Evolutionary conservation across 768 basidiomycete genomes (phyloP).

Genomic region (Panus rudis): DNA sequence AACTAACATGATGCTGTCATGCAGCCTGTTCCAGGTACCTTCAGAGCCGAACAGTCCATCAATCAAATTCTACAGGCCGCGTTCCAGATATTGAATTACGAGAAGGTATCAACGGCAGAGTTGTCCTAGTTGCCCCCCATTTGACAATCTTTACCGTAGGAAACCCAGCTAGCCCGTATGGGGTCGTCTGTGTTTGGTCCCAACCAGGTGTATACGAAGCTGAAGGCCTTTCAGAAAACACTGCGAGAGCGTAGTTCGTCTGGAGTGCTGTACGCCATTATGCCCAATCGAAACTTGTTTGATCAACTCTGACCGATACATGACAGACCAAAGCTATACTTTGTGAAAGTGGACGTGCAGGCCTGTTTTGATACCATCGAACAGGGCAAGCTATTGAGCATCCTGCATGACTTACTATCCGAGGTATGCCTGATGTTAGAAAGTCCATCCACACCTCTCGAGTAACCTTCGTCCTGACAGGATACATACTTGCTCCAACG

Average conservation of each 20-base stretch:
- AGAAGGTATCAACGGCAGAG: conserved; percentile 64
- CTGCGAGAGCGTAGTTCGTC: conserved; percentile 27
- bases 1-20: neutral
- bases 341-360: conserved; percentile 94
- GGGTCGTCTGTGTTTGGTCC: conserved; percentile 81
- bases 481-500: conserved; percentile 66
- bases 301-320: neutral
- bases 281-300: conserved; percentile 51
- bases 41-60: conserved; percentile 54
- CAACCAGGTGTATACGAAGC: conserved; percentile 70
- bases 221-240: conserved; percentile 63
- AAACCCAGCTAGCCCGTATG: conserved; percentile 50
- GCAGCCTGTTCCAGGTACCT: conserved; percentile 20
- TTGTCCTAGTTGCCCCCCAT: neutral
- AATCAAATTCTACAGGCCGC: conserved; percentile 82
- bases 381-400: conserved; percentile 74
- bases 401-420: conserved; percentile 66
- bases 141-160: conserved; percentile 32
- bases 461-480: conserved; percentile 33
- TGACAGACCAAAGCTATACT: conserved; percentile 78
- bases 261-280: neutral
- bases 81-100: conserved; percentile 83
- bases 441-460: neutral
- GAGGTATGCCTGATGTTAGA: conserved; percentile 38
- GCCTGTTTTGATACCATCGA: conserved; percentile 97